Evolutionary conservation across 164 flowering plant genomes (phyloP).

Genomic region (Nymphaea thermarum): DNA sequence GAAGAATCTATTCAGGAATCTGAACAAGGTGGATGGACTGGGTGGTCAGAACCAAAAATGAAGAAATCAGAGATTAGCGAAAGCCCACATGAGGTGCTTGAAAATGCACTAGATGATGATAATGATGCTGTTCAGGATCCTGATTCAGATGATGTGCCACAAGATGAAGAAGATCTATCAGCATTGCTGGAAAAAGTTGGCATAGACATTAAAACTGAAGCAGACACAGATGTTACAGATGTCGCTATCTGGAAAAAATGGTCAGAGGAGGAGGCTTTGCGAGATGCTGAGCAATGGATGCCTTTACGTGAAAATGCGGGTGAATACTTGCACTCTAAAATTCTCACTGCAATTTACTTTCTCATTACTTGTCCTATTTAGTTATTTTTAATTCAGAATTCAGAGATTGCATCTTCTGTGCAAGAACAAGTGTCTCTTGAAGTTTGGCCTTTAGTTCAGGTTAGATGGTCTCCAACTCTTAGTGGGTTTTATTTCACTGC

Average conservation of each 20-base stretch:
- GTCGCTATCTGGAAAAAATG: slow-evolving; percentile 66
- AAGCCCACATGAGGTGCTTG: slow-evolving; percentile 11
- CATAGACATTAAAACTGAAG: slow-evolving; percentile 56
- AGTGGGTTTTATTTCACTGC: not conserved
- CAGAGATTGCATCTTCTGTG: too few relatives aligned
- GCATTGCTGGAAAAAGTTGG: slow-evolving; percentile 66
- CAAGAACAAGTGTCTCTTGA: not conserved
- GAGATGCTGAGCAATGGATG: slow-evolving; percentile 82
- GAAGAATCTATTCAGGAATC: slow-evolving; percentile 22
- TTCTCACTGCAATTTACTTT: not conserved
- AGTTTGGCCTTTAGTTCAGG: not conserved
- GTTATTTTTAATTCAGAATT: too few relatives aligned
- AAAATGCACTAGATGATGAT: not conserved
- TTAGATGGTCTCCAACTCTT: not conserved
- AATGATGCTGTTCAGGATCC: slow-evolving; percentile 23
- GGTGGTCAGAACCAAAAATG: slow-evolving; percentile 66
- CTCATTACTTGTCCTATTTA: too few relatives aligned
- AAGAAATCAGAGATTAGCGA: slow-evolving; percentile 13
- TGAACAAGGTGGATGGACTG: slow-evolving; percentile 91
- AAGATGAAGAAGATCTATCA: slow-evolving; percentile 61
- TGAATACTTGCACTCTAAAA: slow-evolving; percentile 12
- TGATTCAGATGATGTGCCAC: slow-evolving; percentile 24
- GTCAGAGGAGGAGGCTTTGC: slow-evolving; percentile 65
- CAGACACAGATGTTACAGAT: slow-evolving; percentile 48
- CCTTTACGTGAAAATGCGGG: slow-evolving; percentile 59